Base-by-base conservation (phyloP, 495 filamentous ascomycete species). In the Friedmanniomyces endolithicus region DNA sequence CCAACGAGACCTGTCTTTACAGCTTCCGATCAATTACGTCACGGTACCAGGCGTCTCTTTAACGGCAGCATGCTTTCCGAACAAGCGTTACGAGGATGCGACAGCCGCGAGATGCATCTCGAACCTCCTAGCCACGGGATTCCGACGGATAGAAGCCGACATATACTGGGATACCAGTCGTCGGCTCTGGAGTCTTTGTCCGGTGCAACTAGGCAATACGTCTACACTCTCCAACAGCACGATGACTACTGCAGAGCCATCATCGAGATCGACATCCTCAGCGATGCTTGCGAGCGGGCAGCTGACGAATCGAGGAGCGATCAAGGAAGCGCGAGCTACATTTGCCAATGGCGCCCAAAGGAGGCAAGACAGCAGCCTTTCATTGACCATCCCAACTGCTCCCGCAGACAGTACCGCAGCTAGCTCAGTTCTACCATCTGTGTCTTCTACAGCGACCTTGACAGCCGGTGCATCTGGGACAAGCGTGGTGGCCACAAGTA, bases 11-110 rank as follows among this genome's bases (percentile, higher is more conserved):
- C 68, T 84, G 47, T 70, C 73, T 24, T 68, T 76, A 11, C 71
- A 74, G 52, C 69, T 84, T 22, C 81, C 81, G 6, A 71, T 85
- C 56, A 84, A 84, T 54, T 83, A 70, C 64, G 72, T 82, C 19
- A 78, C 74, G 12, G 69, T 69, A 19, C 76, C 80, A 6, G 75
- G 70, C 1, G 71, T 82, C 0, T 77, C 75, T 4, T 57, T 84
- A 16, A 70, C 70, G 1, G 70, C 74, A 17, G 81, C 78, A 16
- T 85, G 82, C 59, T 85, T 85, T 61, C 65, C 70, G 11, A 56
- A 76, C 56, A 65, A 70, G 17, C 63, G 68, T 22, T 83, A 76
- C 63, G 74, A 76, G 50, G 66, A 71, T 58, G 59, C 61, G 9
- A 64, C 66, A 4, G 73, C 73, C 7, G 67, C 65, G 16, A 68